Base-by-base conservation (phyloP, 75 land plant genomes). In the Adiantum capillusveneris region DNA sequence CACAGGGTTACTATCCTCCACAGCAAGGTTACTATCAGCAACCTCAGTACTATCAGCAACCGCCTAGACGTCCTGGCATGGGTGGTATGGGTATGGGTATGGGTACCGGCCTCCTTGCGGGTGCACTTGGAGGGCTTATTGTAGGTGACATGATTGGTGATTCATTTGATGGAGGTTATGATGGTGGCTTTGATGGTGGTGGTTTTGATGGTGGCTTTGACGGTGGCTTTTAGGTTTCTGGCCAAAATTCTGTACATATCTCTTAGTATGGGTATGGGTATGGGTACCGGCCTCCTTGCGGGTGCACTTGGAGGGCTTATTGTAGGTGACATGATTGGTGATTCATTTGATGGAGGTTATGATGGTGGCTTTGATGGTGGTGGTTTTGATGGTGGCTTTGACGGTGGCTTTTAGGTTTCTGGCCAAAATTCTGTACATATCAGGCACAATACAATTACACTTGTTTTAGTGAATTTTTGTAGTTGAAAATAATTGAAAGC, bases 181-280 rank as follows among this genome's bases (percentile, higher is more conserved):
- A 39, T 39, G 42, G 42, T 9, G 42, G 42, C 13, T 39, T 39
- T 13, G 42, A 39, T 39, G 42, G 42, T 7, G n/a, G n/a, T n/a
- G 42, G 42, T 39, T 39, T 39, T 13, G 42, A 39, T 39, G 42
- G 42, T 39, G 42, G 42, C 42, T 39, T 39, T n/a, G n/a, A n/a
- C n/a, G n/a, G n/a, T n/a, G n/a, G n/a, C n/a, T n/a, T n/a, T n/a
- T n/a, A n/a, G n/a, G n/a, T n/a, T n/a, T n/a, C n/a, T n/a, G n/a
- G n/a, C n/a, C n/a, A n/a, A n/a, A n/a, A n/a, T n/a, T n/a, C n/a
- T n/a, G n/a, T n/a, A n/a, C n/a, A n/a, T n/a, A n/a, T n/a, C n/a
- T n/a, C n/a, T n/a, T 39, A 13, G 42, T 13, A 39, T 39, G 42
- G 42, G 42, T 13, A 39, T 39, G 42, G 42, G 42, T 13, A 9